These are phyloP conservation scores for Castanea crenata DNA, from an alignment of 306 rosid genomes.

Conservation along the genomic window DNA sequence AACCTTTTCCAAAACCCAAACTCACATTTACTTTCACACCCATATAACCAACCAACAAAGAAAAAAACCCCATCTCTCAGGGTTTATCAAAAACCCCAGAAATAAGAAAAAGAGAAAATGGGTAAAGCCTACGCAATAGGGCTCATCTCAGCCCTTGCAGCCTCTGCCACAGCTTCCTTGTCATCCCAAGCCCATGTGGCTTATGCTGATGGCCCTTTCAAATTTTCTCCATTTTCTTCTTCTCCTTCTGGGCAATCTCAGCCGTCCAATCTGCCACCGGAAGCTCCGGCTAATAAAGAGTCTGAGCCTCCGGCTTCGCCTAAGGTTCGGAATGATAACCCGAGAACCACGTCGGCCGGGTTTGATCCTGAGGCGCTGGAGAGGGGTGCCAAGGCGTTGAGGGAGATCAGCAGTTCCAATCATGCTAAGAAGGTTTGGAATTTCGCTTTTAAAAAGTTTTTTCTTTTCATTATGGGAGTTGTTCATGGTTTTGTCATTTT, in stretches of 20 bases:
- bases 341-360: conserved; percentile 80
- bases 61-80: background rate
- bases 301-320: conserved; percentile 34
- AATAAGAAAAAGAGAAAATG: conserved; percentile 32
- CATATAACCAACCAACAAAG: background rate
- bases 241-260: conserved; percentile 14
- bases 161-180: conserved; percentile 46
- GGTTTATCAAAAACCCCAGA: background rate
- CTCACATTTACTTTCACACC: background rate
- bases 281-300: conserved; percentile 16
- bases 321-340: conserved; percentile 71
- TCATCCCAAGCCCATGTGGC: conserved; percentile 30
- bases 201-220: conserved; percentile 58
- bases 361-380: conserved; percentile 88
- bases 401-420: conserved; percentile 43
- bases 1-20: background rate
- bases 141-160: conserved; percentile 57
- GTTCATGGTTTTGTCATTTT: background rate
- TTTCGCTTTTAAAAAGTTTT: background rate
- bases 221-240: conserved; percentile 33
- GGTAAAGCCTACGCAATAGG: conserved; percentile 51
- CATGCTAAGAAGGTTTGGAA: conserved; percentile 66
- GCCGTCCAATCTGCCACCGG: conserved; percentile 9
- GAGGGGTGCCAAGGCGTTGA: conserved; percentile 65
- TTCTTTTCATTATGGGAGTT: background rate